Conservation (phyloP, 2,329 filamentous ascomycete genomes). For the Pseudovirgaria hyperparasitica region DNA sequence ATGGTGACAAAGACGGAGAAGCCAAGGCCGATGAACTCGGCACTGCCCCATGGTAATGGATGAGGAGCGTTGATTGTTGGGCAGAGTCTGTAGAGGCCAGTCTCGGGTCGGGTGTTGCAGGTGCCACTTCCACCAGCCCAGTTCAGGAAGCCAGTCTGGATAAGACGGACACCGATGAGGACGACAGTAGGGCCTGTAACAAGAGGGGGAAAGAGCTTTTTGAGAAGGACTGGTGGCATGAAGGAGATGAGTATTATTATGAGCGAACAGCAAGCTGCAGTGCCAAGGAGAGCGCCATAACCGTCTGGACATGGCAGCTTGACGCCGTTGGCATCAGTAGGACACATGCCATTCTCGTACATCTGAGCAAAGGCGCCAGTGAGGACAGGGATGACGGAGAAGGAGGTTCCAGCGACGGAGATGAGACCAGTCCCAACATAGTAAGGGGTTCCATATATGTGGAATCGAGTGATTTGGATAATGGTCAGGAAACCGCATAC, state of each 20-base stretch:
- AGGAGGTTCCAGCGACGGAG: slow-evolving; percentile 68
- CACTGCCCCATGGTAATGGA: slow-evolving; percentile 62
- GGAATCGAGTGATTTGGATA: slow-evolving; percentile 67
- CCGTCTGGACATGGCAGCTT: slow-evolving; percentile 61
- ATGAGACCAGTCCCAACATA: slow-evolving; percentile 57
- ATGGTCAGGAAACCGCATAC: slow-evolving; percentile 63
- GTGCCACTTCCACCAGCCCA: slow-evolving; percentile 66
- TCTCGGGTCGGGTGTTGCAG: slow-evolving; percentile 31
- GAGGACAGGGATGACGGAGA: slow-evolving; percentile 63
- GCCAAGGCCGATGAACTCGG: slow-evolving; percentile 66
- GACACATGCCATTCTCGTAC: slow-evolving; percentile 62
- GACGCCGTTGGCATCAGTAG: slow-evolving; percentile 46
- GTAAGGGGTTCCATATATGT: slow-evolving; percentile 58
- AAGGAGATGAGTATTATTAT: slow-evolving; percentile 66
- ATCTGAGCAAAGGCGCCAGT: slow-evolving; percentile 62
- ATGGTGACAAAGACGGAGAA: slow-evolving; percentile 73
- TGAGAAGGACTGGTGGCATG: slow-evolving; percentile 53
- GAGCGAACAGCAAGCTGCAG: slow-evolving; percentile 34
- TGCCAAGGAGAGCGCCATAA: slow-evolving; percentile 65
- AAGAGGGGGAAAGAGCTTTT: slow-evolving; percentile 66
- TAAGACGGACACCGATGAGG: slow-evolving; percentile 61
- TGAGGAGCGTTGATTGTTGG: slow-evolving; percentile 51
- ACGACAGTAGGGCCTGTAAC: slow-evolving; percentile 57
- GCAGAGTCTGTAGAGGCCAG: slow-evolving; percentile 50
- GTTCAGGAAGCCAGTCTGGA: slow-evolving; percentile 58